Evolutionary conservation across 2,329 filamentous ascomycete species (phyloP).

Genomic region (Pseudocercospora fuligena): DNA sequence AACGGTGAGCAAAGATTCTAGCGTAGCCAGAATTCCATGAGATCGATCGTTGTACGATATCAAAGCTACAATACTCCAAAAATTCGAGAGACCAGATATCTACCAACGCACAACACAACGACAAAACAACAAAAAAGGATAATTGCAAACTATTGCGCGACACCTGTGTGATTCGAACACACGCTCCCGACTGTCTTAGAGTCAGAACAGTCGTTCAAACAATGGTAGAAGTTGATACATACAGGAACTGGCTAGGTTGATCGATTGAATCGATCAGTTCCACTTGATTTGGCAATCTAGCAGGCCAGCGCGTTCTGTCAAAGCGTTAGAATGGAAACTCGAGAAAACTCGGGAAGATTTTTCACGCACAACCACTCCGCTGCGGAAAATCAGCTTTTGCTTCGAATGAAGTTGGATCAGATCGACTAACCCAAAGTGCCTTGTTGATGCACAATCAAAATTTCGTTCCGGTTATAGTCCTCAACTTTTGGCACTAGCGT

Average conservation of each 20-base stretch:
- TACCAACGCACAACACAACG: too few species aligned
- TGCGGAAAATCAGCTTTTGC: background rate
- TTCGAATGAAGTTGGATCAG: background rate
- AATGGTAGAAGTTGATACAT: background rate
- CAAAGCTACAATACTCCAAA: too few species aligned
- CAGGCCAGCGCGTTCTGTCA: constrained; percentile 24
- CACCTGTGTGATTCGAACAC: constrained; percentile 31
- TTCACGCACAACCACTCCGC: constrained; percentile 5
- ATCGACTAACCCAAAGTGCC: background rate
- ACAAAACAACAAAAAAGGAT: constrained; percentile 1
- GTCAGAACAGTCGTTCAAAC: background rate
- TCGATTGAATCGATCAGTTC: too few species aligned
- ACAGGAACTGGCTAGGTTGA: constrained; percentile 23
- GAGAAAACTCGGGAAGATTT: background rate
- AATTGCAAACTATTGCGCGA: constrained; percentile 7
- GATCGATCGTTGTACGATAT: too few species aligned
- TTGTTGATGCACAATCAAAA: background rate
- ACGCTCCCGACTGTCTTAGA: background rate
- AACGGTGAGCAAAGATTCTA: too few species aligned
- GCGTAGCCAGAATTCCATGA: too few species aligned
- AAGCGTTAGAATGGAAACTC: background rate
- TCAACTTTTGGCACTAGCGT: background rate
- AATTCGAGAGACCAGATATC: too few species aligned
- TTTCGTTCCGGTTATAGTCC: background rate
- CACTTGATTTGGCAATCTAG: constrained; percentile 5